Evolutionary conservation across 2,329 filamentous ascomycete genomes (phyloP), one percentile per base, ranked within the genome.

Genomic region (Calonectria honghensis): DNA sequence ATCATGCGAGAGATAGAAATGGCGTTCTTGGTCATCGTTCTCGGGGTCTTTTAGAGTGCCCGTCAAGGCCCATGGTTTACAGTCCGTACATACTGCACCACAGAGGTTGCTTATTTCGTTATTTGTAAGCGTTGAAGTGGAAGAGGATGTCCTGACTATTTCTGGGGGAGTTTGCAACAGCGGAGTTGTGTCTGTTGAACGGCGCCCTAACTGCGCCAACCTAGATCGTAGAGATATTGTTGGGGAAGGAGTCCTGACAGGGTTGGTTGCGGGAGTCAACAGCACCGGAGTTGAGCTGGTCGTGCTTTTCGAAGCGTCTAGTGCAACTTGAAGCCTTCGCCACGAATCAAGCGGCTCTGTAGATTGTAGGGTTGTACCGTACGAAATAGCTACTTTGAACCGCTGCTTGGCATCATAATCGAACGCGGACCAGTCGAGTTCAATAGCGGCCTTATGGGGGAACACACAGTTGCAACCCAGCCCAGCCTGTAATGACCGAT

Each of bases 361-460:
- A 7, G 59, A 35, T 29, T 41, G 59, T 39, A n/a, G n/a, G 3
- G 7, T 6, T 31, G n/a, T 64, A 31, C 37, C 39, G 39, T 64
- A 64, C 11, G 61, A 64, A 9, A 64, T 64, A 24, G 61, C 61
- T 37, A 64, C 37, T 45, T 64, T 67, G 29, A 67, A 67, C 18
- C 7, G 31, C 45, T 35, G 18, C 4, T 20, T 29, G 14, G 45
- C 18, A 14, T 31, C 45, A 27, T 45, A 51, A 27, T 67, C 64
- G 24, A 32, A 54, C n/a, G 65, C 10, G 13, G 31, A 50, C 68
- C 68, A 70, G 32, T 70, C 68, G 3, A 70, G 31, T 13, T 70
- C 68, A 35, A 70, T 64, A 13, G 68, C 41, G 31, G 68, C 68
- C 50, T 70, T 57, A 29, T 70, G 68, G 11, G 68, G 39, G 7